Percentiles rank a stretch among this genome's conserved stretches.
These are phyloP conservation scores for Panus rudis DNA, from an alignment of 768 basidiomycete species.

Conservation along the genomic window DNA sequence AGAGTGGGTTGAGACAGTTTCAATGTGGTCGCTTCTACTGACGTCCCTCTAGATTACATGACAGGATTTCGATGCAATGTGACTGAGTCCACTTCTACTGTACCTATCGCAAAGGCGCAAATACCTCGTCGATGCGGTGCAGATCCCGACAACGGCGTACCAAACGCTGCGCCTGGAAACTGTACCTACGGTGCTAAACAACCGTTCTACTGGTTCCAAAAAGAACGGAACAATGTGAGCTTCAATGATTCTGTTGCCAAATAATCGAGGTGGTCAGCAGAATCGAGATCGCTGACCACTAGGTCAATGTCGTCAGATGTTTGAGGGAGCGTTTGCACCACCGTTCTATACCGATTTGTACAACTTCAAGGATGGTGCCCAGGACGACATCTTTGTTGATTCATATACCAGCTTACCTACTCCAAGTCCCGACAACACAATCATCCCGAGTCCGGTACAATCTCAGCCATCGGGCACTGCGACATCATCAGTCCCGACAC, in stretches of 20 bases:
- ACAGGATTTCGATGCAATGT: constrained; percentile 36
- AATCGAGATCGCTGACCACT: too few species aligned
- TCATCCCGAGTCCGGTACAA: background rate
- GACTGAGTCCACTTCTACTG: constrained; percentile 21
- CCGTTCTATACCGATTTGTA: constrained; percentile 32
- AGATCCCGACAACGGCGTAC: constrained; percentile 19
- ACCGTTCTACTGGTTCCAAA: constrained; percentile 35
- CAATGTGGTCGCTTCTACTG: background rate
- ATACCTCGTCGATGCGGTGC: constrained; percentile 26
- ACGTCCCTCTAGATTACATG: constrained; percentile 22
- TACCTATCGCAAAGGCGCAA: constrained; percentile 26
- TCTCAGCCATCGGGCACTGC: too few species aligned
- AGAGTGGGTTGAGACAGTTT: constrained; percentile 22
- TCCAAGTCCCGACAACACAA: background rate
- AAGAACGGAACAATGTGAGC: constrained; percentile 33
- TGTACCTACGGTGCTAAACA: constrained; percentile 33
- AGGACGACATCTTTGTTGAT: constrained; percentile 61
- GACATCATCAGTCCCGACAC: too few species aligned
- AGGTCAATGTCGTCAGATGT: background rate
- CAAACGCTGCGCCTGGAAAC: constrained; percentile 23
- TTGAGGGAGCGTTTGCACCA: constrained; percentile 19
- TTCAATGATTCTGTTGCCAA: background rate
- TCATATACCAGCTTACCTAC: constrained; percentile 30
- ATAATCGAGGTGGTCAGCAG: too few species aligned
- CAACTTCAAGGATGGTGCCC: constrained; percentile 37